Evolutionary conservation across 2,329 filamentous ascomycete species (phyloP).

Genomic region (Diaporthe longicolla): DNA sequence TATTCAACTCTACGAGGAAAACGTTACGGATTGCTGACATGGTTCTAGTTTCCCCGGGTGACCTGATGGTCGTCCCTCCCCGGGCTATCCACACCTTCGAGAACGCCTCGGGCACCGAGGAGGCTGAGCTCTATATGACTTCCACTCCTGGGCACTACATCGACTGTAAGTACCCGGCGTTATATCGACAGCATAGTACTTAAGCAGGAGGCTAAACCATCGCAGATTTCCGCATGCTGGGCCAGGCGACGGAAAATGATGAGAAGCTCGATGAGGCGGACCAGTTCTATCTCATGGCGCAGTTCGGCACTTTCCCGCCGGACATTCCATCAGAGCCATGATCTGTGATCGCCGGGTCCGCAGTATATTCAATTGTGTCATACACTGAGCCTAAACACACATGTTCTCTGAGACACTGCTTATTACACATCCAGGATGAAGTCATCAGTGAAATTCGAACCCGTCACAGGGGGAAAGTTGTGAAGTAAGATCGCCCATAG

Average conservation of each 20-base stretch:
- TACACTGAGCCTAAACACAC: no score
- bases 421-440: not conserved
- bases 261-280: slow-evolving; percentile 48
- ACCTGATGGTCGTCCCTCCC: slow-evolving; percentile 54
- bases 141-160: slow-evolving; percentile 55
- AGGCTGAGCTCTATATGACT: slow-evolving; percentile 55
- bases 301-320: slow-evolving; percentile 55
- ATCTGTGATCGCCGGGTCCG: not conserved
- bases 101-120: slow-evolving; percentile 52
- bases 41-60: slow-evolving; percentile 45
- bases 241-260: slow-evolving; percentile 48
- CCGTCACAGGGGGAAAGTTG: no score
- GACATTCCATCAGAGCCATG: slow-evolving; percentile 40
- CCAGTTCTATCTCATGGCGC: slow-evolving; percentile 52
- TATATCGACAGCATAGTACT: not conserved
- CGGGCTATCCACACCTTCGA: slow-evolving; percentile 54
- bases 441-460: not conserved
- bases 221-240: slow-evolving; percentile 54
- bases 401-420: not conserved
- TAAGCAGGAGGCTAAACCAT: not conserved
- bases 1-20: not conserved
- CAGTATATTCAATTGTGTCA: no score
- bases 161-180: slow-evolving; percentile 50
- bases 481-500: no score
- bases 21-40: slow-evolving; percentile 44